These are phyloP conservation scores for Cichorium intybus DNA, from an alignment of 140 eudicot species.

Conservation along the genomic window DNA sequence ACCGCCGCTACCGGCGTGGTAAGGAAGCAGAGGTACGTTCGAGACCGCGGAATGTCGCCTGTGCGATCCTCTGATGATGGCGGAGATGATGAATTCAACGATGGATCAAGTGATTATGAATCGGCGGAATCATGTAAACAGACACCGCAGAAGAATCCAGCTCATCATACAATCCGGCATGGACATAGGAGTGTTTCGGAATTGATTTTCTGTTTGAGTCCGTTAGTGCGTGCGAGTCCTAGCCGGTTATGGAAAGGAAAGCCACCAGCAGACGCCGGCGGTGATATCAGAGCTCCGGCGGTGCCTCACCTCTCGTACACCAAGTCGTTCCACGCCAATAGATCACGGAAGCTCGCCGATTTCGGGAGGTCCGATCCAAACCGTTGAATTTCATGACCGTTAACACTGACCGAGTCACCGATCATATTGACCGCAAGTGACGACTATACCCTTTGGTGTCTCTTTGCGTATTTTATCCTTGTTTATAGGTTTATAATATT, in stretches of 20 bases:
- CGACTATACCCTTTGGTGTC: slow-evolving; percentile 26
- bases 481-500: background rate
- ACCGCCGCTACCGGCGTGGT: slow-evolving; percentile 19
- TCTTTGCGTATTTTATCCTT: background rate
- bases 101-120: slow-evolving; percentile 37
- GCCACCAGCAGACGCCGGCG: slow-evolving; percentile 39
- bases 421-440: slow-evolving; percentile 10
- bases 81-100: slow-evolving; percentile 36
- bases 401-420: slow-evolving; percentile 28
- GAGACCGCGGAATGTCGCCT: slow-evolving; percentile 78
- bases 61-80: slow-evolving; percentile 48
- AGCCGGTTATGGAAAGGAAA: slow-evolving; percentile 63
- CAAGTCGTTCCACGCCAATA: slow-evolving; percentile 59
- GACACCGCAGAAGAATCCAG: slow-evolving; percentile 45
- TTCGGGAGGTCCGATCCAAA: slow-evolving; percentile 62
- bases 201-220: slow-evolving; percentile 70
- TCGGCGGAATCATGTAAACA: slow-evolving; percentile 46
- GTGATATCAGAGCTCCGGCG: slow-evolving; percentile 43
- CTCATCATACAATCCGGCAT: slow-evolving; percentile 18
- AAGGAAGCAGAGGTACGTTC: slow-evolving; percentile 25
- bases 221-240: slow-evolving; percentile 80
- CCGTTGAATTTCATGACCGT: slow-evolving; percentile 45
- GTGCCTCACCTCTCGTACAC: slow-evolving; percentile 46
- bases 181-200: slow-evolving; percentile 37
- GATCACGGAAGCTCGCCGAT: slow-evolving; percentile 84